phyloP scores from a whole-genome alignment of 2,329 filamentous ascomycete species.

The Ceratocystis albifundus region DNA sequence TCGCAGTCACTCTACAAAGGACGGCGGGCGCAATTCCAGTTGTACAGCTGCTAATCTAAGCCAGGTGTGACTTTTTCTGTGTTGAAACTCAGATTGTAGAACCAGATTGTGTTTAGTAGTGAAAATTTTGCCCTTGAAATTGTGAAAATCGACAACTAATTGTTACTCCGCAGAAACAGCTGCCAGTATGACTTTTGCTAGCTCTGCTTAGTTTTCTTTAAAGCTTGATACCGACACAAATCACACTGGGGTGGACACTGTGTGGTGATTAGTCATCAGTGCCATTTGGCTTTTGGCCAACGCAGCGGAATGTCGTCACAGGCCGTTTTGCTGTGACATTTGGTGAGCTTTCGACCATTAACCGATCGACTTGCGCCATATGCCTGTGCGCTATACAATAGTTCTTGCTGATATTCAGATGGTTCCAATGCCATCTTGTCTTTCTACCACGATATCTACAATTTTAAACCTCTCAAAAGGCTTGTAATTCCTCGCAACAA shows the following conservation, averaged over 20 bases:
- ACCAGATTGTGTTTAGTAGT: too few species aligned
- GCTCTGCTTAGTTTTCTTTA: too few species aligned
- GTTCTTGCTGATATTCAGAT: background rate
- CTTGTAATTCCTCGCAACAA: background rate
- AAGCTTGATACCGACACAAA: background rate
- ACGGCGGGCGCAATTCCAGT: background rate
- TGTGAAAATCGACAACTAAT: too few species aligned
- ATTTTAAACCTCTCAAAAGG: background rate
- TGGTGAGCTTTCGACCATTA: background rate
- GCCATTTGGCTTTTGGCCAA: conserved; percentile 3
- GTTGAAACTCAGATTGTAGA: too few species aligned
- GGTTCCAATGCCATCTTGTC: background rate
- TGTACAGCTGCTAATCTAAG: background rate
- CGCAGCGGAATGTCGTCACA: conserved; percentile 21
- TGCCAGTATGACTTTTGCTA: too few species aligned
- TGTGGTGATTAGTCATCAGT: conserved; percentile 19
- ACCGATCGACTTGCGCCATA: background rate
- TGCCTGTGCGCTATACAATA: background rate
- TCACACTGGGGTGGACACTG: background rate
- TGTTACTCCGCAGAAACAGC: too few species aligned
- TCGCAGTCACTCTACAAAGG: background rate
- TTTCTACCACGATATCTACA: background rate
- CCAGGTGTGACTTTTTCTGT: background rate
- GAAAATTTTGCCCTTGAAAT: too few species aligned
- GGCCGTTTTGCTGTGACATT: background rate